phyloP scores from a whole-genome alignment of 139 green algal species.

The Pseudopediastrum boryanum region DNA sequence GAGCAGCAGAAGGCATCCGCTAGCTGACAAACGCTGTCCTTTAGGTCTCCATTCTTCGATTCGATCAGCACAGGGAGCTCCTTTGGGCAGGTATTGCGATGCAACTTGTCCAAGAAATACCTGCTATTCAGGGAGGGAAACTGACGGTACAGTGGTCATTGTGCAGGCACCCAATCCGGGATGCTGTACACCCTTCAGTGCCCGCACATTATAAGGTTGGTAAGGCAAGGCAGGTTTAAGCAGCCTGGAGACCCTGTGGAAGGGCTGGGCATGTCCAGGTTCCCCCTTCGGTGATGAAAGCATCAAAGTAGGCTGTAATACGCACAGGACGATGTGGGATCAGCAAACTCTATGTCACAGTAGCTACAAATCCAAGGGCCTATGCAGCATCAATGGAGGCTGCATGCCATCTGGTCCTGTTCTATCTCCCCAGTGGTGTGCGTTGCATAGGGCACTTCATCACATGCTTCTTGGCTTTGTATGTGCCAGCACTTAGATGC shows the following conservation, averaged over 20 bases:
- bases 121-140: not conserved
- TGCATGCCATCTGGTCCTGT: too few relatives aligned
- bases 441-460: too few relatives aligned
- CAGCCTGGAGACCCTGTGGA: not conserved
- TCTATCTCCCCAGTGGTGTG: too few relatives aligned
- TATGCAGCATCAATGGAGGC: not conserved
- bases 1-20: too few relatives aligned
- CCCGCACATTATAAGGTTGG: constrained; percentile 44
- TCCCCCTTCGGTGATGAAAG: not conserved
- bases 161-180: constrained; percentile 53
- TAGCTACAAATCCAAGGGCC: not conserved
- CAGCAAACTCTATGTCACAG: not conserved
- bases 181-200: constrained; percentile 45
- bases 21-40: too few relatives aligned
- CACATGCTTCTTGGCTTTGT: too few relatives aligned
- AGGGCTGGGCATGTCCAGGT: not conserved
- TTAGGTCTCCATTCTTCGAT: constrained; percentile 44
- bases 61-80: constrained; percentile 45
- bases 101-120: not conserved
- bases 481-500: not conserved
- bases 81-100: constrained; percentile 47
- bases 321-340: not conserved
- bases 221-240: not conserved
- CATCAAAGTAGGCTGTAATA: not conserved
- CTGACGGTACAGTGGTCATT: not conserved